phyloP scores from a whole-genome alignment of 1,139 yeast genomes.

The Saccharomyces hybrid region DNA sequence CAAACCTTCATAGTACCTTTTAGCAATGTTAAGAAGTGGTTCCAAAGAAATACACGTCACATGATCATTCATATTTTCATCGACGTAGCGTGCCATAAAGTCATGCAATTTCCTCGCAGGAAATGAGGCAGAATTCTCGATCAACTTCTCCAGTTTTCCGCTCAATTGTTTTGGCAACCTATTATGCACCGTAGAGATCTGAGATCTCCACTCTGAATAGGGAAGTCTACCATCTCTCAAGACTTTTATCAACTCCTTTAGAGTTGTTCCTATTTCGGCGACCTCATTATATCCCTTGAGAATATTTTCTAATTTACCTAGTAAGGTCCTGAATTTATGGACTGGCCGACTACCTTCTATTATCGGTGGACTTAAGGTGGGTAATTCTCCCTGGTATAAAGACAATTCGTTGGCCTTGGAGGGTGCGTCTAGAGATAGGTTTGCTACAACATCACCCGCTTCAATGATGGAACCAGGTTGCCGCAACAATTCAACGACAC shows the following conservation, averaged over 20 bases:
- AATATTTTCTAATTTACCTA: slow-evolving; percentile 63
- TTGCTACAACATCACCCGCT: slow-evolving; percentile 96
- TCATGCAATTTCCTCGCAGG: not conserved
- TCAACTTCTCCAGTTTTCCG: slow-evolving; percentile 51
- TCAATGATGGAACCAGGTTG: slow-evolving; percentile 97
- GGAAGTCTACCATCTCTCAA: slow-evolving; percentile 79
- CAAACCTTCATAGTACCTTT: slow-evolving; percentile 62
- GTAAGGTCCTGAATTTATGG: slow-evolving; percentile 56
- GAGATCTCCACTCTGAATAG: slow-evolving; percentile 82
- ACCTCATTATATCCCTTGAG: slow-evolving; percentile 91
- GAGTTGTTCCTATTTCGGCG: slow-evolving; percentile 78
- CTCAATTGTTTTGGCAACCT: slow-evolving; percentile 78
- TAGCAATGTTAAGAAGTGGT: slow-evolving; percentile 64
- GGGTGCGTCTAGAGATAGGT: slow-evolving; percentile 90
- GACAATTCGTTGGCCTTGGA: slow-evolving; percentile 93
- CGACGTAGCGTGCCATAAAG: not conserved
- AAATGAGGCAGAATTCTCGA: slow-evolving; percentile 49
- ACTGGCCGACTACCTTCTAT: slow-evolving; percentile 79
- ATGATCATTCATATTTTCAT: slow-evolving; percentile 39
- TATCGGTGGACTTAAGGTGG: slow-evolving; percentile 76
- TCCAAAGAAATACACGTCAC: slow-evolving; percentile 50
- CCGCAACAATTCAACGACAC: slow-evolving; percentile 83
- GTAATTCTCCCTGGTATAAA: slow-evolving; percentile 91
- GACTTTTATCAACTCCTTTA: slow-evolving; percentile 62
- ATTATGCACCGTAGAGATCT: slow-evolving; percentile 84